Base-by-base conservation (phyloP, 768 basidiomycete genomes). In the Leucocoprinus leucothites region DNA sequence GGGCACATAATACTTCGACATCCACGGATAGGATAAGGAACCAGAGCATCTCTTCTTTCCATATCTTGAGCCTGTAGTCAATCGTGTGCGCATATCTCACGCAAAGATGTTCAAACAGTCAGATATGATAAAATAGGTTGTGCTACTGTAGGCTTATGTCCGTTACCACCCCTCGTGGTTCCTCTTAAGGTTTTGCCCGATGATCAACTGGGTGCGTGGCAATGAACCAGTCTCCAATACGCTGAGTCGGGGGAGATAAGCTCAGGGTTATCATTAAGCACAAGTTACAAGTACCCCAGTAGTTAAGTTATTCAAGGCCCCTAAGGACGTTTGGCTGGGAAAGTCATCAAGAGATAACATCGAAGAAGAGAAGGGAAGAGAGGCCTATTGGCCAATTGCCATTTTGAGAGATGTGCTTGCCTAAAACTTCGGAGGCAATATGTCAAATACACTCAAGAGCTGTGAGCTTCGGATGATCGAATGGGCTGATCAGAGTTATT, bases 341-440 rank as follows among this genome's bases (percentile, higher is more conserved):
- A 46, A 19, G 31, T n/a, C 52, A 38, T 46, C 52, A 46, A 38
- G 24, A 46, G 52, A 45, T 53, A 45, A 11, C 21, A 18, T 9
- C 24, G 34, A 46, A 28, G 38, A 25, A 41, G 40, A 16, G n/a
- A 24, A 41, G 26, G 50, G 7, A 6, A 22, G 18, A 25, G 40
- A 19, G 22, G 40, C 25, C 26, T 34, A 46, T 3, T 24, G 24
- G 2, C 19, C 31, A 43, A 21, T 24, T 43, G 34, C 40, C 25
- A n/a, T 26, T 14, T 43, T 21, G 36, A 53, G 19, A 53, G 24
- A 13, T 21, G 41, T 28, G 26, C 3, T 13, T 9, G 21, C 31
- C 26, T 3, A 25, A 38, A 53, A 53, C 52, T 44, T 53, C 52
- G 52, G 52, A 34, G 19, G n/a, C 44, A 53, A 53, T 38, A 35